Base-by-base conservation (phyloP, 805 yeast genomes). In the Yarrowia porcina region DNA sequence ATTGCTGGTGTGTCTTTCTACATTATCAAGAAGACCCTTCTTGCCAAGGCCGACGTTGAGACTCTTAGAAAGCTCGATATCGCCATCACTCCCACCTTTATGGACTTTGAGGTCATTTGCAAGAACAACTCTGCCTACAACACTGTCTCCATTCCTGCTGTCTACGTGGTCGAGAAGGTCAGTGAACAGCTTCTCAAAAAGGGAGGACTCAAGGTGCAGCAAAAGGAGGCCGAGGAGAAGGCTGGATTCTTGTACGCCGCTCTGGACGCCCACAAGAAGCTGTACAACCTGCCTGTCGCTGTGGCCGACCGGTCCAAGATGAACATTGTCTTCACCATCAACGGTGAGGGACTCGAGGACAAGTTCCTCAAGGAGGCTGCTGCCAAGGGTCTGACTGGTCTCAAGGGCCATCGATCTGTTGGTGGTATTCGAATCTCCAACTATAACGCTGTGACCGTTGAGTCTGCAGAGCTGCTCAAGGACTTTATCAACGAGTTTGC, bases 401-500 rank as follows among this genome's bases (percentile, higher is more conserved):
- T 93, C 70, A 89, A 91, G 76, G 98, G 99, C 42, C 98, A 93
- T 76, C 84, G 98, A 74, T 90, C 97, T 4, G 98, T 93, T 45
- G 98, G 98, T 59, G 99, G 99, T 30, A 88, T 94, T 76, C 86
- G 99, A 75, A 92, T 96, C 15, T 91, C 97, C 13, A 78, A 91
- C 62, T 92, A 93, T 75, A 93, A 94, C 71, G 97, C 98, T 15
- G 88, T 94, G 60, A 74, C 85, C 4, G 76, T 83, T 52, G 79
- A 81, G 21, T 83, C 89, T 69, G 86, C 84, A 28, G 76, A 83
- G 65, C 69, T 77, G 63, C 77, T 90, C 67, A 84, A 80, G 36
- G 76, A 79, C 20, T 90, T 82, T 68, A 75, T 89, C 45, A 75
- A 78, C 20, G 79, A 82, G 50, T 90, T 88, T 76, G 94, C 66